These are phyloP conservation scores for Ustilago lituana DNA, from an alignment of 1,284 basidiomycete genomes.

Conservation along the genomic window DNA sequence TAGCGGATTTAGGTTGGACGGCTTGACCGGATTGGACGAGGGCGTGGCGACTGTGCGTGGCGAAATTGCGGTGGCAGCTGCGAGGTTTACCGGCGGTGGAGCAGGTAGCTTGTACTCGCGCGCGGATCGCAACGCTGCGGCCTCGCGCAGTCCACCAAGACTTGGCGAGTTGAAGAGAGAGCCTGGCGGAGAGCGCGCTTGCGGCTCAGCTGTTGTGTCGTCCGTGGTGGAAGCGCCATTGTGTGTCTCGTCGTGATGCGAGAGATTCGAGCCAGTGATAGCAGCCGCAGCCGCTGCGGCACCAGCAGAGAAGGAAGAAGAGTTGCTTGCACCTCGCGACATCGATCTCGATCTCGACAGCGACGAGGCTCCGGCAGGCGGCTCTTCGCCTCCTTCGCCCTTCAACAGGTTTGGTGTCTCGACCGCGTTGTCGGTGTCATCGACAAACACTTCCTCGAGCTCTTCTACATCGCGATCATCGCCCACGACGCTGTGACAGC, in stretches of 20 bases:
- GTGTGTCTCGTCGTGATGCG: constrained; percentile 10
- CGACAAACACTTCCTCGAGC: constrained; percentile 72
- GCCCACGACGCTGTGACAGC: constrained; percentile 20
- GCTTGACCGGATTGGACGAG: constrained; percentile 30
- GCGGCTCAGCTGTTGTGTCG: constrained; percentile 9
- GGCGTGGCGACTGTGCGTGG: constrained; percentile 29
- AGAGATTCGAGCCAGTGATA: constrained; percentile 17
- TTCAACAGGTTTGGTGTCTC: constrained; percentile 1
- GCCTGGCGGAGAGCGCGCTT: constrained; percentile 17
- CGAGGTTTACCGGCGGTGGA: constrained; percentile 45
- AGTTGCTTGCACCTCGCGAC: constrained; percentile 30
- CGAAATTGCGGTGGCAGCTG: constrained; percentile 25
- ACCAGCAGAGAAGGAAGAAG: constrained; percentile 35
- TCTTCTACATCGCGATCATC: constrained; percentile 63
- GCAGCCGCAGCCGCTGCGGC: constrained; percentile 33
- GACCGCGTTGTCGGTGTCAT: constrained; percentile 29
- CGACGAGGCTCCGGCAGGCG: not conserved
- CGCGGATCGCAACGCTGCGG: constrained; percentile 29
- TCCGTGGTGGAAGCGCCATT: not conserved
- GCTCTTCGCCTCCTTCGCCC: constrained; percentile 1
- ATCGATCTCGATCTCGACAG: constrained; percentile 22
- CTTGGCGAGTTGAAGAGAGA: constrained; percentile 37
- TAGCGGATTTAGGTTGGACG: constrained; percentile 48
- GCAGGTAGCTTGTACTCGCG: constrained; percentile 52
- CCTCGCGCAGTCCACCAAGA: constrained; percentile 36